Evolutionary conservation across 352 stramenopile species (phyloP).

Genomic region (Globisporangium solare): DNA sequence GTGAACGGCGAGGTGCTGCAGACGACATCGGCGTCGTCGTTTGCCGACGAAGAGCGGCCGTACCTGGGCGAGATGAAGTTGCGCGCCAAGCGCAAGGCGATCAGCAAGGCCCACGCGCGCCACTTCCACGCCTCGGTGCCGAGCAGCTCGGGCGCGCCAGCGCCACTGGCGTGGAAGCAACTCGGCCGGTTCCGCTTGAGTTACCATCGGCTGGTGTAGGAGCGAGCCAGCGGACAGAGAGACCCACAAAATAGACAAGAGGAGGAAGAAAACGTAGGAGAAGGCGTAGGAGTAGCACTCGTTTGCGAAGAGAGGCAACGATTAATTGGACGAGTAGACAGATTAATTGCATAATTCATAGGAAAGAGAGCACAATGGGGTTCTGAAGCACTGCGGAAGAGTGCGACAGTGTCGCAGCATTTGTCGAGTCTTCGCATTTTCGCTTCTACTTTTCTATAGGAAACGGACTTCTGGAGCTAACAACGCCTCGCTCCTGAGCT

Average conservation of each 20-base stretch:
- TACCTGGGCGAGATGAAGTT: slow-evolving; percentile 50
- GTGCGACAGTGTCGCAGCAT: too few species aligned
- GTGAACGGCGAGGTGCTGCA: slow-evolving; percentile 45
- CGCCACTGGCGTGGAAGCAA: slow-evolving; percentile 20
- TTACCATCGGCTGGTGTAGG: slow-evolving; percentile 17
- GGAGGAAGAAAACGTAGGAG: too few species aligned
- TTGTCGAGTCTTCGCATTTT: too few species aligned
- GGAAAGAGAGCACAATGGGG: too few species aligned
- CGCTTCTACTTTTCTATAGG: too few species aligned
- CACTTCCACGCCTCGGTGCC: slow-evolving; percentile 9
- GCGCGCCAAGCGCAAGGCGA: slow-evolving; percentile 36
- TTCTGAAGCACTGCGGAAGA: too few species aligned
- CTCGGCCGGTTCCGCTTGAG: slow-evolving; percentile 29
- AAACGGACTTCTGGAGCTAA: too few species aligned
- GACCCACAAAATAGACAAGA: neutral
- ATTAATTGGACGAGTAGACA: too few species aligned
- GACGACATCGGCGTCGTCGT: slow-evolving; percentile 23
- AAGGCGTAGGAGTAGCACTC: neutral
- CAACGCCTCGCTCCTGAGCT: too few species aligned
- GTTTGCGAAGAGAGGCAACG: too few species aligned
- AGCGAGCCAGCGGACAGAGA: too few species aligned
- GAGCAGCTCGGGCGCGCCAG: neutral
- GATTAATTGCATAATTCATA: too few species aligned
- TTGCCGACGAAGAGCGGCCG: slow-evolving; percentile 30
- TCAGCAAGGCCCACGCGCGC: slow-evolving; percentile 21